Evolutionary conservation across 257 asterid species (phyloP).

Genomic region (Thymus mandschuricus): DNA sequence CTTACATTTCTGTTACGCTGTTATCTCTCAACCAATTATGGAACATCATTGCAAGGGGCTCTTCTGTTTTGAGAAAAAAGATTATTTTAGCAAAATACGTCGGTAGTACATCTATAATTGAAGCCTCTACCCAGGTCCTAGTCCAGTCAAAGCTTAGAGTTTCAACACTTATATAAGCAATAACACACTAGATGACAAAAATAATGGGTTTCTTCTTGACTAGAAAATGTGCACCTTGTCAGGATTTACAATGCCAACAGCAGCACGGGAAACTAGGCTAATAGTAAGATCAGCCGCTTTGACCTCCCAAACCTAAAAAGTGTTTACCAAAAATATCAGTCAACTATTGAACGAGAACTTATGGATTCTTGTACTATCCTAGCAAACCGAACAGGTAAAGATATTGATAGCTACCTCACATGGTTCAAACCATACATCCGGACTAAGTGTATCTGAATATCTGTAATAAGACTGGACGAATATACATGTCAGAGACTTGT

Average conservation of each 20-base stretch:
- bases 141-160: conserved; percentile 14
- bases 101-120: neutral
- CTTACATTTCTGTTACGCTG: neutral
- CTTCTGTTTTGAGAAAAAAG: neutral
- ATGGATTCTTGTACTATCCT: neutral
- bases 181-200: neutral
- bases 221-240: conserved; percentile 56
- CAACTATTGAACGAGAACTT: neutral
- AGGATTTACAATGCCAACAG: conserved; percentile 78
- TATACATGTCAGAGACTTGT: conserved; percentile 29
- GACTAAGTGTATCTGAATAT: conserved; percentile 68
- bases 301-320: conserved; percentile 93
- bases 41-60: neutral
- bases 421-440: conserved; percentile 99
- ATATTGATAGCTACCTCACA: conserved; percentile 63
- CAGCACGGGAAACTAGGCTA: conserved; percentile 97
- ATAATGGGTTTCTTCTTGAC: neutral
- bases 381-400: conserved; percentile 17
- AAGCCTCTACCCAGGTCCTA: conserved; percentile 1
- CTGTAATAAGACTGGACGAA: conserved; percentile 79
- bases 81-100: neutral
- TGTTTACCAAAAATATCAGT: conserved; percentile 6
- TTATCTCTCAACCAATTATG: neutral
- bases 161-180: neutral
- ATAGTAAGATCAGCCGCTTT: conserved; percentile 98